A percentile compares a stretch with the other conserved stretches of the same genome.
phyloP scores from a whole-genome alignment of 805 yeast genomes.

The Blastobotrys terrestris region DNA sequence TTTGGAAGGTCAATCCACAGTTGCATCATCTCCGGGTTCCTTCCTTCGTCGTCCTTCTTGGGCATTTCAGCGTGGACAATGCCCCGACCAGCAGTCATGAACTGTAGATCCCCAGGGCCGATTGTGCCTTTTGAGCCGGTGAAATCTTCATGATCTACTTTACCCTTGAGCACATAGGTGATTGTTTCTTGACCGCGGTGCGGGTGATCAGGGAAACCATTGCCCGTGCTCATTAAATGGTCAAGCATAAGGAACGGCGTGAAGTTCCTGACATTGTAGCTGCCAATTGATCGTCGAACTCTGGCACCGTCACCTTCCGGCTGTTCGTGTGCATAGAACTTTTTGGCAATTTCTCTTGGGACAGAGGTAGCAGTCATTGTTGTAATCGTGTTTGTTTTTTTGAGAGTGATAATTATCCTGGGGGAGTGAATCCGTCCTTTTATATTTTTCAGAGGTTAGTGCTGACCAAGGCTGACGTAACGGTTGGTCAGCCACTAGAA shows the following conservation, averaged over 20 bases:
- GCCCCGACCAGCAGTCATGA: conserved; percentile 90
- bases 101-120: conserved; percentile 76
- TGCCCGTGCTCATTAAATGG: conserved; percentile 61
- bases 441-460: no score
- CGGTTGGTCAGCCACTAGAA: no score
- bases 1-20: conserved; percentile 80
- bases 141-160: no score
- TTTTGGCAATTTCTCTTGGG: conserved; percentile 43
- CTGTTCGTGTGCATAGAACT: conserved; percentile 56
- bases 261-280: conserved; percentile 58
- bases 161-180: conserved; percentile 53
- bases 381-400: no score
- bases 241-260: conserved; percentile 77
- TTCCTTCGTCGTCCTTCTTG: conserved; percentile 40
- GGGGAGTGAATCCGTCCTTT: no score
- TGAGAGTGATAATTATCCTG: no score
- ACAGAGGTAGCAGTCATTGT: conserved; percentile 13
- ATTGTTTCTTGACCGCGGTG: conserved; percentile 78
- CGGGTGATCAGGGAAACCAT: conserved; percentile 80
- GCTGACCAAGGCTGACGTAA: no score
- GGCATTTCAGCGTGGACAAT: conserved; percentile 86
- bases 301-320: conserved; percentile 81
- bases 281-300: conserved; percentile 79
- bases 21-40: no score
- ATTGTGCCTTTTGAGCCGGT: conserved; percentile 73